Base-by-base conservation (phyloP, 495 filamentous ascomycete species). In the Lasiosphaeria ovina region DNA sequence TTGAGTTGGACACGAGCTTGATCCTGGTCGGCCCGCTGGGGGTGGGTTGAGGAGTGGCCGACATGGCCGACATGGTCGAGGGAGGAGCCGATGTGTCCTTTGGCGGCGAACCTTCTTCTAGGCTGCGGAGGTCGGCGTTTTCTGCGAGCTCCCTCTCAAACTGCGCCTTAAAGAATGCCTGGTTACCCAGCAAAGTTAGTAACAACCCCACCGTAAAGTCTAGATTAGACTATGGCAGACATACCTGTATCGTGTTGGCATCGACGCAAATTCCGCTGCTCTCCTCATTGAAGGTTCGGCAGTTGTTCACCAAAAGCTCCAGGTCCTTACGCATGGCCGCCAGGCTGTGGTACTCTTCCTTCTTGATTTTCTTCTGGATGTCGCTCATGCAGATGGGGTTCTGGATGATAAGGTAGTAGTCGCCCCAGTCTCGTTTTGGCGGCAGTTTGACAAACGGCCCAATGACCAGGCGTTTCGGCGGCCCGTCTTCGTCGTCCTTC, bases 221-320 rank as follows among this genome's bases (percentile, higher is more conserved):
- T 55, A 24, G 0, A 24, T 24, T 24, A 24, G 24, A 24, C 17
- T 6, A 42, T 12, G 3, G 3, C 14, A 31, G 33, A 48, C 56
- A 57, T 79, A 97, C 93, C 83, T 97, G 92, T 73, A 98, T 97
- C 48, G 87, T 76, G 70, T 92, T 92, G 49, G 92, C 94, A 81
- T 98, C 95, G 66, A 89, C 84, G 77, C 91, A 97, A 51, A 98
- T 81, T 59, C 91, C 73, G 75, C 92, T 97, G 45, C 85, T 88
- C 69, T 97, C 94, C 74, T 98, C 94, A 73, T 98, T 98, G 76
- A 94, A 98, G 6, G 88, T 93, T 68, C 90, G 80, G 61, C 93
- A 96, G 77, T 98, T 98, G 66, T 83, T 84, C 71, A 92, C 93
- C 66, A 98, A 83, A 57, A 90, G 76, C 50, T 85, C 83, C 59